Evolutionary conservation across 2,329 filamentous ascomycete genomes (phyloP).

Genomic region (Beauveria bassiana): DNA sequence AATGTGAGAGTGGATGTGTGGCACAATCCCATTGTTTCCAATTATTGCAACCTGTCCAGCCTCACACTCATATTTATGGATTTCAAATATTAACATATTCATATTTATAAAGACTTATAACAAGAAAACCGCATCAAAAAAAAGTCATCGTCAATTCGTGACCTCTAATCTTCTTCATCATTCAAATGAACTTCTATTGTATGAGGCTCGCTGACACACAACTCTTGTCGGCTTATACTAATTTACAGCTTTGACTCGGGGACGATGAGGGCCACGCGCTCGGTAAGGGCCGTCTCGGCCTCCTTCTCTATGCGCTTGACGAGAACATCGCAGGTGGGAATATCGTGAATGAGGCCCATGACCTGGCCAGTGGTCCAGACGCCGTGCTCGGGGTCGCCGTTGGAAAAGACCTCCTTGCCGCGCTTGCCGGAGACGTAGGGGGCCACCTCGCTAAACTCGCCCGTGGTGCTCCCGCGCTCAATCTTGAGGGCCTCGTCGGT

Average conservation of each 20-base stretch:
- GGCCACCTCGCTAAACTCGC: constrained; percentile 84
- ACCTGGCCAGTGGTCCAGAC: constrained; percentile 98
- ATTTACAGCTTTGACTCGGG: constrained; percentile 51
- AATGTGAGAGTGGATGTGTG: too few species aligned
- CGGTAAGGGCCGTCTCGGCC: constrained; percentile 57
- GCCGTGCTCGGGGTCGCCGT: constrained; percentile 83
- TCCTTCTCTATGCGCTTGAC: constrained; percentile 70
- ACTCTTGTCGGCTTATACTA: too few species aligned
- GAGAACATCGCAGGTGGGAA: constrained; percentile 65
- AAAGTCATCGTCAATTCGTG: not conserved
- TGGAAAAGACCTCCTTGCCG: constrained; percentile 83
- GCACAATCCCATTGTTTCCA: too few species aligned
- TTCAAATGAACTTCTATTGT: not conserved
- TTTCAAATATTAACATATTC: not conserved
- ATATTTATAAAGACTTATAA: not conserved
- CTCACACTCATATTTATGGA: too few species aligned
- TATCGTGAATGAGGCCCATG: constrained; percentile 80
- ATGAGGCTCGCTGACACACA: not conserved
- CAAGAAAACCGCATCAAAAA: not conserved
- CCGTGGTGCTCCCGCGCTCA: constrained; percentile 73
- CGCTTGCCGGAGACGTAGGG: constrained; percentile 84
- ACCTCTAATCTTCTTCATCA: not conserved
- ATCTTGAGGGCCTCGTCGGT: constrained; percentile 71
- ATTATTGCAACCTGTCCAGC: too few species aligned
- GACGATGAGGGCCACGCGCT: constrained; percentile 48